A percentile compares a stretch with the other conserved stretches of the same genome.
phyloP scores from a whole-genome alignment of 202 grass and related monocot genomes.

The Zizania palustris region DNA sequence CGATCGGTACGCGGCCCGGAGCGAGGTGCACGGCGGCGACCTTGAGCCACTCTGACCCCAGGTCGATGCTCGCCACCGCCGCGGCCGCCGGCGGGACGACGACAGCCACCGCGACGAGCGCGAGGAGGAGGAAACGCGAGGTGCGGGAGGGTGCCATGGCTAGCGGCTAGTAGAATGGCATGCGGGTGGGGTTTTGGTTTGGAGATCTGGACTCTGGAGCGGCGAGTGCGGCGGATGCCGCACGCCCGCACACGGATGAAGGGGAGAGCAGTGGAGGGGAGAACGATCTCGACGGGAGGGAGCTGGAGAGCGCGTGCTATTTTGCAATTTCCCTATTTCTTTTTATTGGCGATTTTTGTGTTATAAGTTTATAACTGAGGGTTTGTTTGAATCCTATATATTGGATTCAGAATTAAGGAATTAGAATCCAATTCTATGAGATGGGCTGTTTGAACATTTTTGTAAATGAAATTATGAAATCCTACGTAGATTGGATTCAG shows the following conservation, averaged over 20 bases:
- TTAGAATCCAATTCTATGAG: too few relatives aligned
- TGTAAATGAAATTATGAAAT: too few relatives aligned
- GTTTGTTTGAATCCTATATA: too few relatives aligned
- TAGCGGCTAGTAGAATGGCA: constrained; percentile 39
- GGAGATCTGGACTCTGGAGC: constrained; percentile 43
- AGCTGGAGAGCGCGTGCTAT: constrained; percentile 30
- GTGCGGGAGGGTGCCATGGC: constrained; percentile 40
- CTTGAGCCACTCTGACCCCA: constrained; percentile 98
- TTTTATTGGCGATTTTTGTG: constrained; percentile 13
- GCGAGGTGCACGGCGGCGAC: constrained; percentile 93
- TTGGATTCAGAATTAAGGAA: too few relatives aligned
- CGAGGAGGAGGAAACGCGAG: constrained; percentile 34
- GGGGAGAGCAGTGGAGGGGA: constrained; percentile 35
- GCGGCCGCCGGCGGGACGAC: constrained; percentile 53
- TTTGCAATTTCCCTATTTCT: constrained; percentile 22
- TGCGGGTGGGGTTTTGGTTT: constrained; percentile 45
- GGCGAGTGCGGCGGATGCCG: constrained; percentile 27
- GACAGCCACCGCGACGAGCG: constrained; percentile 16
- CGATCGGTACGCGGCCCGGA: constrained; percentile 72
- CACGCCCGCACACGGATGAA: constrained; percentile 28
- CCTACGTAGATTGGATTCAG: too few relatives aligned
- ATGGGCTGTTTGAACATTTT: too few relatives aligned
- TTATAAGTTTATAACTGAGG: too few relatives aligned
- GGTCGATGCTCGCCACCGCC: constrained; percentile 94
- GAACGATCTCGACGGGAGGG: constrained; percentile 54